These are phyloP conservation scores for Bruguiera sexangula DNA, from an alignment of 345 rosid genomes.

Conservation along the genomic window DNA sequence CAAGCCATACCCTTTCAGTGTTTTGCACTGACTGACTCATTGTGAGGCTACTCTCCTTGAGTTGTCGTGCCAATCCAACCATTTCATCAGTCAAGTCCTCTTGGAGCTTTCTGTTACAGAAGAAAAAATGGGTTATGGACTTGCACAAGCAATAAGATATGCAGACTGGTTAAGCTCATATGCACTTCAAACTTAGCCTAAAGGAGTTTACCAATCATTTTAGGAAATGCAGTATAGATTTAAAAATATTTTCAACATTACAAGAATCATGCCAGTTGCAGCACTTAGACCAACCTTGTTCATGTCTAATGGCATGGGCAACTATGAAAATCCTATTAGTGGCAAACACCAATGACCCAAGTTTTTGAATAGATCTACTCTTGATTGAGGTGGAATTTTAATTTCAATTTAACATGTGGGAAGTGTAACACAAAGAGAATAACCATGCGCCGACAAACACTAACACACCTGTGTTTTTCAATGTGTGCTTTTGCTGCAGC, in stretches of 20 bases:
- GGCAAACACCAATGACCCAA: background rate
- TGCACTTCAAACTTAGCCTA: background rate
- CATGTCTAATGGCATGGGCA: background rate
- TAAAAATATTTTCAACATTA: background rate
- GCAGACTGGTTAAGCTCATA: background rate
- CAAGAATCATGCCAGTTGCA: background rate
- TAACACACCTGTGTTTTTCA: slow-evolving; percentile 68
- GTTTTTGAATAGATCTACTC: background rate
- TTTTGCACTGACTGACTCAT: slow-evolving; percentile 74
- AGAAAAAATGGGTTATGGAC: background rate
- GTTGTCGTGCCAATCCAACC: slow-evolving; percentile 85
- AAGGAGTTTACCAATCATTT: background rate
- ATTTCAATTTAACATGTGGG: background rate
- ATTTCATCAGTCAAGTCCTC: slow-evolving; percentile 89
- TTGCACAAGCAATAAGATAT: background rate
- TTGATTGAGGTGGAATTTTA: no score
- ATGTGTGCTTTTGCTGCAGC: slow-evolving; percentile 57
- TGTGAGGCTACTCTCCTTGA: slow-evolving; percentile 79
- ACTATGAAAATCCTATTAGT: background rate
- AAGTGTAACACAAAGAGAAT: background rate
- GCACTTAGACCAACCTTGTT: background rate
- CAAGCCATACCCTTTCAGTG: slow-evolving; percentile 62
- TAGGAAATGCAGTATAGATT: background rate
- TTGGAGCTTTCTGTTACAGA: slow-evolving; percentile 59
- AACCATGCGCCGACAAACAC: background rate